Percentiles rank a stretch among this genome's conserved stretches.
Evolutionary conservation across 2,329 filamentous ascomycete species (phyloP).

Genomic region (Trichoderma simmonsii): DNA sequence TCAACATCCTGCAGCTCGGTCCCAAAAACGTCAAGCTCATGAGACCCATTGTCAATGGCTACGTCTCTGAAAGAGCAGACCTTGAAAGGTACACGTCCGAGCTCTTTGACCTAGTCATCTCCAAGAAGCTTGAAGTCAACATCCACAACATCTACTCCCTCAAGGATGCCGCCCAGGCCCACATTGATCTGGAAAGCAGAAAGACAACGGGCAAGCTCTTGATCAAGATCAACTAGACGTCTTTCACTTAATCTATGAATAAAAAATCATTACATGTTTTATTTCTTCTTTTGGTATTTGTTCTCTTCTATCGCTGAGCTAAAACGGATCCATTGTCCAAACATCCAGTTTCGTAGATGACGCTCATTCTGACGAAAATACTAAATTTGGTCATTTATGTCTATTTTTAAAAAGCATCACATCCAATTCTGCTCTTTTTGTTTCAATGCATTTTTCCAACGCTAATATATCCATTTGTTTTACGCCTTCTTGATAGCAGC

Average conservation of each 20-base stretch:
- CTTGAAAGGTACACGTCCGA: slow-evolving; percentile 67
- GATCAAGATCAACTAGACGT: slow-evolving; percentile 50
- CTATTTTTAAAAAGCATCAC: slow-evolving; percentile 11
- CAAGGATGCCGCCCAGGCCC: slow-evolving; percentile 67
- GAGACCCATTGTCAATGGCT: slow-evolving; percentile 70
- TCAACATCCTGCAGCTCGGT: slow-evolving; percentile 54
- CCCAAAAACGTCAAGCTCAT: slow-evolving; percentile 75
- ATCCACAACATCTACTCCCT: slow-evolving; percentile 78
- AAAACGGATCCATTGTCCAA: slow-evolving; percentile 10
- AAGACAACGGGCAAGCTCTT: slow-evolving; percentile 83
- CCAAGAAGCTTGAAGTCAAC: slow-evolving; percentile 66
- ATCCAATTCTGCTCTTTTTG: slow-evolving; percentile 12
- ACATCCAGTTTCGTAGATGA: not conserved
- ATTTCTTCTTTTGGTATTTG: not conserved
- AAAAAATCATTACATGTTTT: not conserved
- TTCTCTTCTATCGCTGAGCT: not conserved
- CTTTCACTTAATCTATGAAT: slow-evolving; percentile 16
- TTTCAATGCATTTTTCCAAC: not conserved
- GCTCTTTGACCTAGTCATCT: slow-evolving; percentile 68
- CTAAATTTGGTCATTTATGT: not conserved
- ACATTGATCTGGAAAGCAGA: slow-evolving; percentile 74
- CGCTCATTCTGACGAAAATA: not conserved
- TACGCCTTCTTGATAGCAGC: slow-evolving; percentile 53
- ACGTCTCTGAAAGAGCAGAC: slow-evolving; percentile 67
- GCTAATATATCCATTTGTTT: slow-evolving; percentile 1